These are phyloP conservation scores for Hypomontagnella submonticulosa DNA, from an alignment of 495 filamentous ascomycete genomes.

Conservation along the genomic window DNA sequence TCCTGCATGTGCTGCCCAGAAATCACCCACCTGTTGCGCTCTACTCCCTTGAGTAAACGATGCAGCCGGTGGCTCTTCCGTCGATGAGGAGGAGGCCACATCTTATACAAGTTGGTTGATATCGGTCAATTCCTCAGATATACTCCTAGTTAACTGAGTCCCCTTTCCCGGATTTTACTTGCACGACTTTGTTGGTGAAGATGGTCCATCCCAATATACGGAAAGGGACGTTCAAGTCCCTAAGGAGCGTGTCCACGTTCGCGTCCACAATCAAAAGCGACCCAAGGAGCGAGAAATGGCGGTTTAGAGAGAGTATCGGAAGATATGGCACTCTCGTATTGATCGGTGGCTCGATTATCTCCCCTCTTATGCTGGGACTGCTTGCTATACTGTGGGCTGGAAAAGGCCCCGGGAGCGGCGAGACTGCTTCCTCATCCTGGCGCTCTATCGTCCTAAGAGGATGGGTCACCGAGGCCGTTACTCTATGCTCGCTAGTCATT, in stretches of 20 bases:
- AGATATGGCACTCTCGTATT: conserved; percentile 16
- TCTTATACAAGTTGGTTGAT: no score
- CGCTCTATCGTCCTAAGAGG: conserved; percentile 21
- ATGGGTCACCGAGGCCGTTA: conserved; percentile 27
- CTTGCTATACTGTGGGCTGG: conserved; percentile 32
- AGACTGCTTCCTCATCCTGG: conserved; percentile 19
- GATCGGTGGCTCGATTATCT: conserved; percentile 20
- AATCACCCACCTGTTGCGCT: no score
- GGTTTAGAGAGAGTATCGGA: conserved; percentile 12
- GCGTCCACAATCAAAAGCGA: conserved; percentile 5
- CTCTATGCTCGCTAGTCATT: conserved; percentile 31
- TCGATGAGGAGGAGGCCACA: no score
- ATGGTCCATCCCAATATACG: not conserved
- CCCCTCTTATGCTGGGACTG: conserved; percentile 25
- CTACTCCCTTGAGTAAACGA: no score
- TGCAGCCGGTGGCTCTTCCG: no score
- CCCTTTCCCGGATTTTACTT: not conserved
- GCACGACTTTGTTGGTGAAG: not conserved
- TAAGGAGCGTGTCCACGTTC: conserved; percentile 3
- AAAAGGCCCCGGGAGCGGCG: conserved; percentile 17
- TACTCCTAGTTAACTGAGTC: not conserved
- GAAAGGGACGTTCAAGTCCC: conserved; percentile 7
- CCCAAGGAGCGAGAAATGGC: conserved; percentile 11
- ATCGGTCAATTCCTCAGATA: not conserved
- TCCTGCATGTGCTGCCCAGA: no score